These are phyloP conservation scores for Fraxinus xanthoxyloides DNA, from an alignment of 305 asterid species.

Conservation along the genomic window DNA sequence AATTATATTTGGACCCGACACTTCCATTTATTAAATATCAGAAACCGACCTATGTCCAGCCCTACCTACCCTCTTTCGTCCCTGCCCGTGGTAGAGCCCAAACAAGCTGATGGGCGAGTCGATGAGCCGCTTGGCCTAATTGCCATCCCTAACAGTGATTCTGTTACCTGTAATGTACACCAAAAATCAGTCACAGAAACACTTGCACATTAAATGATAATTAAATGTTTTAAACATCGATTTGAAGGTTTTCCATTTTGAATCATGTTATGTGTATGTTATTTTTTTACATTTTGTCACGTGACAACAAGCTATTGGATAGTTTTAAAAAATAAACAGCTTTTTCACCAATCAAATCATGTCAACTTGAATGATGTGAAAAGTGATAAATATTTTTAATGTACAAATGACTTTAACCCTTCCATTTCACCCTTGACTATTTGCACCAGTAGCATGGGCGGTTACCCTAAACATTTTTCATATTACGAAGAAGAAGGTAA, in stretches of 20 bases:
- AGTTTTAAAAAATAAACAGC: no score
- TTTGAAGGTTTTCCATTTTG: background rate
- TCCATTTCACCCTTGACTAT: background rate
- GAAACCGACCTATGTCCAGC: no score
- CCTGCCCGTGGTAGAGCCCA: no score
- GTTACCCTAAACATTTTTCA: background rate
- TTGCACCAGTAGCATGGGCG: background rate
- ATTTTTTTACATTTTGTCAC: background rate
- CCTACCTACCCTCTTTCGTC: no score
- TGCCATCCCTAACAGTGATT: background rate
- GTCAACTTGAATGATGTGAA: background rate
- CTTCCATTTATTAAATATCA: no score
- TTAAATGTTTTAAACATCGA: background rate
- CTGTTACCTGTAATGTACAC: background rate
- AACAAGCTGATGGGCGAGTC: no score
- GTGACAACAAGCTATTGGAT: background rate
- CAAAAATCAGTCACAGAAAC: background rate
- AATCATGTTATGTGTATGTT: background rate
- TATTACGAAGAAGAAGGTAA: slow-evolving; percentile 12
- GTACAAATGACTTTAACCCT: background rate
- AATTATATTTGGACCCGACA: no score
- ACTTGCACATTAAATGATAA: background rate
- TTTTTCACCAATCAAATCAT: background rate
- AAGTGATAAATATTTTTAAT: background rate
- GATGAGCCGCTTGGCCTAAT: no score